Percentiles rank a stretch among this genome's conserved stretches.
Evolutionary conservation across 257 asterid species (phyloP).

Genomic region (Nicotiana tabacum): DNA sequence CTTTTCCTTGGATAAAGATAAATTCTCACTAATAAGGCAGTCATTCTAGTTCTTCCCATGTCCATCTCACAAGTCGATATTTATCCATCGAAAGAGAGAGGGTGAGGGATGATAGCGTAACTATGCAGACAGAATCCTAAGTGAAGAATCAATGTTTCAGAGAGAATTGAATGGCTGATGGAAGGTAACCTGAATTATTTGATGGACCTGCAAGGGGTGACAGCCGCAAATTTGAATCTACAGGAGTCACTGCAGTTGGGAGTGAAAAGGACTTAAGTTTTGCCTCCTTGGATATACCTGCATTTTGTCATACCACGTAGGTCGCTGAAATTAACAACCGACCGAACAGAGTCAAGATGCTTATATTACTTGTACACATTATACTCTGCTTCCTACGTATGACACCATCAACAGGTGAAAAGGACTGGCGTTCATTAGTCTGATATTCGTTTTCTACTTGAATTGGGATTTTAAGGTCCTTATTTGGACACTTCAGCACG

Average conservation of each 20-base stretch:
- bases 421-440: slow-evolving; percentile 22
- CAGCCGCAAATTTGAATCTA: slow-evolving; percentile 23
- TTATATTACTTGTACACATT: not conserved
- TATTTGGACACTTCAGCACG: slow-evolving; percentile 17
- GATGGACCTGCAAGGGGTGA: slow-evolving; percentile 29
- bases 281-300: slow-evolving; percentile 36
- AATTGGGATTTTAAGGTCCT: slow-evolving; percentile 25
- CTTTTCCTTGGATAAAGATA: not conserved
- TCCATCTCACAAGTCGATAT: not conserved
- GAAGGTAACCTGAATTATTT: slow-evolving; percentile 36
- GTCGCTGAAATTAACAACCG: not conserved
- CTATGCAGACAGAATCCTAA: not conserved
- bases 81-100: not conserved
- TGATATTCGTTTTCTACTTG: slow-evolving; percentile 32
- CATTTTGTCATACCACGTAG: slow-evolving; percentile 18
- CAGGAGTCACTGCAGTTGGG: slow-evolving; percentile 33
- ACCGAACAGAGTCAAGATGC: not conserved
- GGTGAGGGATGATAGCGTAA: not conserved
- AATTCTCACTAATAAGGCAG: not conserved
- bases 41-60: not conserved
- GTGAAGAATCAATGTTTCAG: not conserved
- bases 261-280: slow-evolving; percentile 21
- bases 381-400: not conserved
- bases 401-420: slow-evolving; percentile 29
- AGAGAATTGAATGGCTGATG: slow-evolving; percentile 18